Conservation (phyloP, 371 early-diverging fungal genomes). For the Phascolomyces articulosus region DNA sequence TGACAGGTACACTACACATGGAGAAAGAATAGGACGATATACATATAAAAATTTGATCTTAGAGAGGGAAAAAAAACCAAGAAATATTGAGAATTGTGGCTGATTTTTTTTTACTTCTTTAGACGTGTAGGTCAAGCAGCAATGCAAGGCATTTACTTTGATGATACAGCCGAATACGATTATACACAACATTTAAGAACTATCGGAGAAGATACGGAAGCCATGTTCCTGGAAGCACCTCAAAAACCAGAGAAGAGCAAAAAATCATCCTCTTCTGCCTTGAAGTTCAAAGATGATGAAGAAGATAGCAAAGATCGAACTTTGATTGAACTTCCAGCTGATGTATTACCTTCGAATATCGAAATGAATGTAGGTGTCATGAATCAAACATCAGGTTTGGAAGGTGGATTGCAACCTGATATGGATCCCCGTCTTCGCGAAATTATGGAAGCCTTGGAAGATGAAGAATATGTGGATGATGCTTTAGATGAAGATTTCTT, state of each 20-base stretch:
- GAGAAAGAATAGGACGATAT: too few relatives aligned
- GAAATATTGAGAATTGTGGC: too few relatives aligned
- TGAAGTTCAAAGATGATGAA: slow-evolving; percentile 22
- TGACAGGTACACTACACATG: slow-evolving; percentile 31
- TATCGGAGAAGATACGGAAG: slow-evolving; percentile 79
- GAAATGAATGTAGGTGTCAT: slow-evolving; percentile 56
- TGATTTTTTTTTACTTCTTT: too few relatives aligned
- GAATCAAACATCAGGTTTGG: slow-evolving; percentile 44
- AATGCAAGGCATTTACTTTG: slow-evolving; percentile 85
- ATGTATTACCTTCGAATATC: slow-evolving; percentile 72
- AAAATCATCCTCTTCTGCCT: slow-evolving; percentile 13
- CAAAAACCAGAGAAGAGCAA: slow-evolving; percentile 39
- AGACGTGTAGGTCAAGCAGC: slow-evolving; percentile 78
- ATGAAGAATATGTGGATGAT: slow-evolving; percentile 83
- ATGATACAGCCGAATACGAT: slow-evolving; percentile 85
- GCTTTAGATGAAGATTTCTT: slow-evolving; percentile 81
- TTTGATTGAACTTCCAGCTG: slow-evolving; percentile 68
- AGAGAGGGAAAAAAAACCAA: not conserved
- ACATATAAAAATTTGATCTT: not conserved
- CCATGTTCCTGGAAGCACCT: slow-evolving; percentile 81
- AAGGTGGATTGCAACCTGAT: slow-evolving; percentile 73
- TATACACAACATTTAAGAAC: slow-evolving; percentile 90
- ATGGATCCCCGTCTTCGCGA: slow-evolving; percentile 85
- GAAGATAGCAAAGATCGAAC: slow-evolving; percentile 33
- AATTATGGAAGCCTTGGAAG: slow-evolving; percentile 88